phyloP scores from a whole-genome alignment of 805 yeast species.

The Lipomyces spencermartinsiae region DNA sequence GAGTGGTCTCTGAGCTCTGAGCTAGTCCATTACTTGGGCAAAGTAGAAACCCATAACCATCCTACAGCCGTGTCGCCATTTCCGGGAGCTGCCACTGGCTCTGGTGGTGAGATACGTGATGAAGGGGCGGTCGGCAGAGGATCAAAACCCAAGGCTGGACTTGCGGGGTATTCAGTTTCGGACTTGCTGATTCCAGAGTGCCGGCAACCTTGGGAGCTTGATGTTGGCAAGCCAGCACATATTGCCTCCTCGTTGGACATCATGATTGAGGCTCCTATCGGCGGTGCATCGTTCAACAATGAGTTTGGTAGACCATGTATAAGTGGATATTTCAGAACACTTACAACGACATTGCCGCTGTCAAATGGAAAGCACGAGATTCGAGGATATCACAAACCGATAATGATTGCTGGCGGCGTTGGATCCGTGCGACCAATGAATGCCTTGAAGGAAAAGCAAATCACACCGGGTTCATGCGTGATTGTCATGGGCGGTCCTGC shows the following conservation, averaged over 20 bases:
- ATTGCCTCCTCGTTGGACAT: conserved; percentile 92
- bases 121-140: conserved; percentile 99
- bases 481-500: conserved; percentile 97
- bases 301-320: conserved; percentile 99
- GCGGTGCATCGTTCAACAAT: conserved; percentile 97
- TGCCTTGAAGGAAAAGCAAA: conserved; percentile 83
- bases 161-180: conserved; percentile 89
- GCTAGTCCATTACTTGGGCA: conserved; percentile 84
- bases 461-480: conserved; percentile 89
- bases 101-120: conserved; percentile 99
- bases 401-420: conserved; percentile 99
- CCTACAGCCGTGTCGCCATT: conserved; percentile 99
- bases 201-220: conserved; percentile 93
- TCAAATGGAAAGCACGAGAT: conserved; percentile 69
- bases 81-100: conserved; percentile 99
- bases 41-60: conserved; percentile 98
- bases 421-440: conserved; percentile 95
- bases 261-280: conserved; percentile 96
- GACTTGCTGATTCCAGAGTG: conserved; percentile 86
- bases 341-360: conserved; percentile 77
- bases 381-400: conserved; percentile 98
- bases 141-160: conserved; percentile 94
- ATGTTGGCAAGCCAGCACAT: conserved; percentile 88
- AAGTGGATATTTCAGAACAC: conserved; percentile 93
- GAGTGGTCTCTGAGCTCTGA: conserved; percentile 79